A percentile compares a stretch with the other conserved stretches of the same genome.
phyloP scores from a whole-genome alignment of 106 monocot species.

The Vanilla planifolia region DNA sequence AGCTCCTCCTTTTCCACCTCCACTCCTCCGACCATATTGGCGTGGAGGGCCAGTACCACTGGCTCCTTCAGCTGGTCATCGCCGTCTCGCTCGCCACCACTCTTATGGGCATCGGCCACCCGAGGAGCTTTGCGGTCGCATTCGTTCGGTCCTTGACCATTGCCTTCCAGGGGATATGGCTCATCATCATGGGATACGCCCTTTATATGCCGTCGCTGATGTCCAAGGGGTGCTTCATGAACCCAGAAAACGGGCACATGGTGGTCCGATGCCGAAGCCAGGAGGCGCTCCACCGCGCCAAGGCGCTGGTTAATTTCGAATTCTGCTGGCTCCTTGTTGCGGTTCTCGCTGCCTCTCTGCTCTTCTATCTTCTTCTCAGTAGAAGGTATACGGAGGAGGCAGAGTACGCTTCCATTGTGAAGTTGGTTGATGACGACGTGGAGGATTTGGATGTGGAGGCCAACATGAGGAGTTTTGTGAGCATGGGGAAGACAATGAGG shows the following conservation, averaged over 20 bases:
- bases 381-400: slow-evolving; percentile 13
- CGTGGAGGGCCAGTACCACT: slow-evolving; percentile 85
- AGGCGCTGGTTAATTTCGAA: slow-evolving; percentile 46
- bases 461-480: slow-evolving; percentile 13
- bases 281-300: slow-evolving; percentile 34
- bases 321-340: slow-evolving; percentile 48
- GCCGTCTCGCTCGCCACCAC: slow-evolving; percentile 52
- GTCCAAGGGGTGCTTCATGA: slow-evolving; percentile 45
- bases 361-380: slow-evolving; percentile 26
- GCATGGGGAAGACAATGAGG: slow-evolving; percentile 14
- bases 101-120: slow-evolving; percentile 32
- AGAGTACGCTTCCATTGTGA: slow-evolving; percentile 23
- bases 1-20: slow-evolving; percentile 77
- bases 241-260: slow-evolving; percentile 31
- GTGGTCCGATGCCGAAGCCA: slow-evolving; percentile 38
- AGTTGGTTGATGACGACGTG: slow-evolving; percentile 14
- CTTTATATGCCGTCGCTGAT: slow-evolving; percentile 41
- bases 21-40: slow-evolving; percentile 92
- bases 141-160: slow-evolving; percentile 66
- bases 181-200: slow-evolving; percentile 58
- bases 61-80: slow-evolving; percentile 62
- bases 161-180: slow-evolving; percentile 47
- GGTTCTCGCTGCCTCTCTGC: slow-evolving; percentile 23
- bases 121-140: slow-evolving; percentile 41
- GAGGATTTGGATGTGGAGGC: not conserved